These are phyloP conservation scores for Fusarium papillatum DNA, from an alignment of 2,329 filamentous ascomycete species.

Conservation along the genomic window DNA sequence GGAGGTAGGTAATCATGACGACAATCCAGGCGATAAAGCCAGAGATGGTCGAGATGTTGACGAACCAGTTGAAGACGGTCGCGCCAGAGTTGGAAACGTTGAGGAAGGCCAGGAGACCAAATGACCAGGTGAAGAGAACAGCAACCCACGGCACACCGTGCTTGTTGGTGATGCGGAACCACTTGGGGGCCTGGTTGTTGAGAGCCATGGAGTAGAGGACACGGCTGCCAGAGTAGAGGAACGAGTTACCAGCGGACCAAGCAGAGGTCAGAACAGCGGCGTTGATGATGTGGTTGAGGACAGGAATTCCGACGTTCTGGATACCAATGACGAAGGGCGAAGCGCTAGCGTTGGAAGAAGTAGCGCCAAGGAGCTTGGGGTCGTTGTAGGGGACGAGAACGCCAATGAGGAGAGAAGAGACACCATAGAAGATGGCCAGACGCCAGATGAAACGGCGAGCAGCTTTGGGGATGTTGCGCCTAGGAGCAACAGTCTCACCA, in stretches of 20 bases:
- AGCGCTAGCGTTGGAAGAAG: conserved; percentile 61
- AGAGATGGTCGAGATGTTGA: conserved; percentile 75
- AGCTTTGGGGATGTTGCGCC: conserved; percentile 48
- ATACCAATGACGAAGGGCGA: conserved; percentile 78
- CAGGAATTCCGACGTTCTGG: conserved; percentile 72
- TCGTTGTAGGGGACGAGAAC: conserved; percentile 45
- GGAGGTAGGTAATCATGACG: conserved; percentile 69
- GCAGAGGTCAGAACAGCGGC: conserved; percentile 76
- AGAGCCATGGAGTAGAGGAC: conserved; percentile 78
- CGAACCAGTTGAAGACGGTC: conserved; percentile 78
- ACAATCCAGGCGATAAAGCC: conserved; percentile 73
- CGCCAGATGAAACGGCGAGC: conserved; percentile 47
- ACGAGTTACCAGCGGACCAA: conserved; percentile 71
- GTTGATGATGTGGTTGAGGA: conserved; percentile 76
- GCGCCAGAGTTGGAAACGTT: conserved; percentile 74
- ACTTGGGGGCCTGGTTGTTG: conserved; percentile 73
- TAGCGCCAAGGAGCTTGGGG: conserved; percentile 65
- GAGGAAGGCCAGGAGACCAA: conserved; percentile 78
- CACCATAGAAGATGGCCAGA: conserved; percentile 46
- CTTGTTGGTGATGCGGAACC: conserved; percentile 72
- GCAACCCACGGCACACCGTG: conserved; percentile 71
- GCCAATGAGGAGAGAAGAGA: conserved; percentile 28
- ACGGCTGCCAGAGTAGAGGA: conserved; percentile 76
- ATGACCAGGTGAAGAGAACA: conserved; percentile 65
- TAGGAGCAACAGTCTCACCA: conserved; percentile 50